A percentile compares a stretch with the other conserved stretches of the same genome.
phyloP scores from a whole-genome alignment of 1,284 basidiomycete species.

The Apiotrichum montevideense region DNA sequence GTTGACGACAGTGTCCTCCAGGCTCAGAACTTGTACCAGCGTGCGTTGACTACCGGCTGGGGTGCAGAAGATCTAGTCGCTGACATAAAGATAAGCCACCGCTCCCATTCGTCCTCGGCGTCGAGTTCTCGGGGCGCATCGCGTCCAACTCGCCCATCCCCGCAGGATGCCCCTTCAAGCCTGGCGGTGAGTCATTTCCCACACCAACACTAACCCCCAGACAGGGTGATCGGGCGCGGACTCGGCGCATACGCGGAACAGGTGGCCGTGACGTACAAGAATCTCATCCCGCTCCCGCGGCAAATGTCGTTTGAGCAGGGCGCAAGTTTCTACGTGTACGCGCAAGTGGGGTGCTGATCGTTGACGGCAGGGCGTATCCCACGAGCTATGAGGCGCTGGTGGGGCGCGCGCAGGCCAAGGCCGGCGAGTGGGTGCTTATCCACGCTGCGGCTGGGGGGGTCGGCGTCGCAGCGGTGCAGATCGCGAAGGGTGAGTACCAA shows the following conservation, averaged over 20 bases:
- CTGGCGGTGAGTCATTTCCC: conserved; percentile 49
- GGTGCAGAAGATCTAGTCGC: not conserved
- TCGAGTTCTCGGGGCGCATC: conserved; percentile 80
- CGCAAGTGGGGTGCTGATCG: not conserved
- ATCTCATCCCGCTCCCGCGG: conserved; percentile 57
- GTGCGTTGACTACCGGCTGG: conserved; percentile 13
- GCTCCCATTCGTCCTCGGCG: conserved; percentile 73
- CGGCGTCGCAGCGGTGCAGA: conserved; percentile 81
- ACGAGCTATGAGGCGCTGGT: conserved; percentile 70
- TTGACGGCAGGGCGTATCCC: conserved; percentile 9
- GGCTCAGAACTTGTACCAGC: conserved; percentile 80
- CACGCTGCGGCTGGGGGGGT: conserved; percentile 83
- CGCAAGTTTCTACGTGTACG: conserved; percentile 20
- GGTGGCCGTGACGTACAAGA: conserved; percentile 54
- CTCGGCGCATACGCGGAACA: conserved; percentile 73
- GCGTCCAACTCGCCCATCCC: conserved; percentile 71
- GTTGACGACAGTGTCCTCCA: conserved; percentile 56
- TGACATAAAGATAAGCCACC: conserved; percentile 56
- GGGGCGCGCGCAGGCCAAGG: conserved; percentile 68
- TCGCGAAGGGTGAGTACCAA: conserved; percentile 58
- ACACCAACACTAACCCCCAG: conserved; percentile 31
- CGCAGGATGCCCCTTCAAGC: conserved; percentile 67
- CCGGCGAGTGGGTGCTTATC: conserved; percentile 81
- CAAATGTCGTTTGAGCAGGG: conserved; percentile 65
- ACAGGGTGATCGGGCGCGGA: conserved; percentile 81